Base-by-base conservation (phyloP, 768 basidiomycete genomes). In the Neoboletus magnificus region DNA sequence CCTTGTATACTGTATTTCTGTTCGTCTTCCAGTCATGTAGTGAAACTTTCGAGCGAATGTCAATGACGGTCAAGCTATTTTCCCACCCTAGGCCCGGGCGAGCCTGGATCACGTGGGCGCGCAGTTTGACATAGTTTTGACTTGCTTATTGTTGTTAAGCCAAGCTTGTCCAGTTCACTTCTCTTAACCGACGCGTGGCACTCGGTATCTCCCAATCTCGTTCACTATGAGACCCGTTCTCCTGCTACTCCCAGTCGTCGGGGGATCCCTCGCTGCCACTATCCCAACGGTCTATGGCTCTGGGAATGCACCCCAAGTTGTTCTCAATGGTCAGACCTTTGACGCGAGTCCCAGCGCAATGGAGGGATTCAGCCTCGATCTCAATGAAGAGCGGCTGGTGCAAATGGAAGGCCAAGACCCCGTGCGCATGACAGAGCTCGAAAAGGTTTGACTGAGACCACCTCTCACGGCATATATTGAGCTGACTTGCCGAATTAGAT, bases 361-460 rank as follows among this genome's bases (percentile, higher is more conserved):
- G 40, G 50, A 62, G 40, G 89, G 86, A 47, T 90, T 86, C 69
- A 76, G 79, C 68, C 77, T 92, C 56, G 86, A 94, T 74, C 76
- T 95, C 51, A 77, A 80, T 55, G 87, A 82, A 43, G 77, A 77
- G 50, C 82, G 93, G 48, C 80, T 94, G 50, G 85, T 96, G 49
- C 83, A 92, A 68, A 76, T 91, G 66, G 82, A 87, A 51, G 87
- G 81, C 35, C 75, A 84, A 65, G 75, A 75, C 12, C 87, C 91
- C 4, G 80, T 87, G 49, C 88, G 84, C 87, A 87, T 93, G 75
- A 83, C 92, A 15, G 94, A 97, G 72, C 73, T 89, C n/a, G 87
- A 94, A 62, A 97, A 96, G 85, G 89, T 88, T 30, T 10, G 61
- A 20, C 32, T 35, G 12, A 29, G 13, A 20, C 23, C 15, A 8